Evolutionary conservation across 2,329 filamentous ascomycete species (phyloP), one percentile per base, ranked within the genome.

Genomic region (Diaporthe sp.): DNA sequence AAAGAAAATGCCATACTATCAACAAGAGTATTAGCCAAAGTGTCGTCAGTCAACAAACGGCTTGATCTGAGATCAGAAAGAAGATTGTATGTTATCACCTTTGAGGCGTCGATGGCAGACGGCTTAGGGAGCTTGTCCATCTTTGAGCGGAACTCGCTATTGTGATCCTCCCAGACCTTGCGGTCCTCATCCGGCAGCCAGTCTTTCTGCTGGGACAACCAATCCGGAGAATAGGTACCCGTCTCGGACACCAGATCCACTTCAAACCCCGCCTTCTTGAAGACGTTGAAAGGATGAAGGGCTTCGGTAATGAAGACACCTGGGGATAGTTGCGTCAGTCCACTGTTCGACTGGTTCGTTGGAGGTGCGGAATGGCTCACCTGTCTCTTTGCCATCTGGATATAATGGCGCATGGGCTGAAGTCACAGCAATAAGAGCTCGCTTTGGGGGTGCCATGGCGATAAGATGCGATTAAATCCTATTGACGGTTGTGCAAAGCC

Each of bases 141-240:
- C 35, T 61, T 61, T 19, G 35, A 61, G 13, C 57, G 57, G 22
- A 61, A 61, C 15, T 61, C 57, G 38, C 57, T 61, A n/a, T 8
- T 61, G 57, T 40, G 35, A 8, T 61, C 38, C 3, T 61, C 57
- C 35, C 57, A 61, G 15, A 61, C 57, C 38, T 61, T 61, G 35
- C 35, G 57, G n/a, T 42, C 57, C 15, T 61, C 57, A 28, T 61
- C 35, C 15, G 57, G 57, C 17, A 61, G 57, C 57, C 35, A 42
- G 38, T 61, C n/a, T n/a, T 61, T 61, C n/a, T 61, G 57, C n/a
- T 61, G 57, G 12, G 57, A 61, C 35, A 61, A n/a, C 57, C 57
- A 61, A 9, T 61, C 57, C 8, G 57, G 57, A 40, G 57, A 61
- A 28, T 28, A 60, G 22, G 57, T 40, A 5, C 57, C 57, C 35